Evolutionary conservation across 2,329 filamentous ascomycete genomes (phyloP).

Genomic region (Aspergillus flavus): DNA sequence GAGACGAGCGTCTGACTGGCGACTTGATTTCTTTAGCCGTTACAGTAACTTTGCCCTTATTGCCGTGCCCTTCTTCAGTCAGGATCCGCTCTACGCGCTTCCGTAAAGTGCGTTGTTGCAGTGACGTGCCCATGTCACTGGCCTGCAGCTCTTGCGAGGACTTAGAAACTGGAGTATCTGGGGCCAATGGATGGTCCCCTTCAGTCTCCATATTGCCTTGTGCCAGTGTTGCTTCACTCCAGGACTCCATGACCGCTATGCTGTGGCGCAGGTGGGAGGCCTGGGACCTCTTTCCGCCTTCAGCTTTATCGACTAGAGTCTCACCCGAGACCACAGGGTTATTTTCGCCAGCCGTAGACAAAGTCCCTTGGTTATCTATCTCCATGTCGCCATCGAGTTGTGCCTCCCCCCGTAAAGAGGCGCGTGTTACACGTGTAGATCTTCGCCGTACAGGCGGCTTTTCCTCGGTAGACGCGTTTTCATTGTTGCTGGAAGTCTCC

Average conservation of each 20-base stretch:
- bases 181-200: constrained; percentile 31
- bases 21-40: constrained; percentile 30
- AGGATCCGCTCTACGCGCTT: constrained; percentile 35
- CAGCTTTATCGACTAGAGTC: constrained; percentile 46
- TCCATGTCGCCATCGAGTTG: constrained; percentile 29
- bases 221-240: constrained; percentile 28
- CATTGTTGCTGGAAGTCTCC: constrained; percentile 46
- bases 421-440: constrained; percentile 45
- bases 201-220: constrained; percentile 25
- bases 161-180: constrained; percentile 40
- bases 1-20: constrained; percentile 45
- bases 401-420: constrained; percentile 37
- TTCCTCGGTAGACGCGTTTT: constrained; percentile 39
- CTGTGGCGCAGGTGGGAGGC: constrained; percentile 43
- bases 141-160: constrained; percentile 33
- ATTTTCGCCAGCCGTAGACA: constrained; percentile 27
- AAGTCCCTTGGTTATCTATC: constrained; percentile 23
- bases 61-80: constrained; percentile 28
- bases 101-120: constrained; percentile 34
- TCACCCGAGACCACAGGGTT: constrained; percentile 32
- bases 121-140: constrained; percentile 27
- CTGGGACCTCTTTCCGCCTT: constrained; percentile 35
- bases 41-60: constrained; percentile 26
- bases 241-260: constrained; percentile 44
- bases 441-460: constrained; percentile 33